Conservation (phyloP, 1,139 yeast genomes). For the Debaryomyces coudertii region DNA sequence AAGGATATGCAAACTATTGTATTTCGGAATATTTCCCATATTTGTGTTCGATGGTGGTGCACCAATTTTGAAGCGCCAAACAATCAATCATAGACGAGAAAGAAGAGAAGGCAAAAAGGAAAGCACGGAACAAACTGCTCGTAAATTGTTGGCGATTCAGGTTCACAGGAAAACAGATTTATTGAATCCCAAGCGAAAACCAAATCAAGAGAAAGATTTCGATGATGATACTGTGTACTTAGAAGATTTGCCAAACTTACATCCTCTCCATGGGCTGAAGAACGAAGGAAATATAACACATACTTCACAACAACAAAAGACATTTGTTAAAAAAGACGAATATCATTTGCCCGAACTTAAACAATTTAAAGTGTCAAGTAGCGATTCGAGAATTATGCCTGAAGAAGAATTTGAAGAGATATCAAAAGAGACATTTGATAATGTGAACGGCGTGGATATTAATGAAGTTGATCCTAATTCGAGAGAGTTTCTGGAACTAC, state of each 20-base stretch:
- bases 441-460: conserved; percentile 70
- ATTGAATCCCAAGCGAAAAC: conserved; percentile 13
- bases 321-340: conserved; percentile 62
- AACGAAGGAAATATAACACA: conserved; percentile 15
- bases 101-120: conserved; percentile 76
- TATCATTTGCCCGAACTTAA: conserved; percentile 77
- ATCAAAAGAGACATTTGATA: conserved; percentile 63
- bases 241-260: conserved; percentile 45
- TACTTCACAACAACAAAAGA: conserved; percentile 9
- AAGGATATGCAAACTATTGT: conserved; percentile 86
- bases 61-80: conserved; percentile 77
- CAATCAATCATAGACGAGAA: conserved; percentile 70
- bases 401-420: conserved; percentile 70
- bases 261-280: conserved; percentile 18
- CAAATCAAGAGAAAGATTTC: conserved; percentile 1
- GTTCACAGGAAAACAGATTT: conserved; percentile 61
- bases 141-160: conserved; percentile 76
- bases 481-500: conserved; percentile 62
- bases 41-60: conserved; percentile 99
- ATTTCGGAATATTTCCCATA: conserved; percentile 87
- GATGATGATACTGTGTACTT: conserved; percentile 32
- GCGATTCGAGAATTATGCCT: conserved; percentile 75
- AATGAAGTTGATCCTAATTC: conserved; percentile 74
- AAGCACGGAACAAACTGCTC: conserved; percentile 75
- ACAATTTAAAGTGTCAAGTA: conserved; percentile 36